Evolutionary conservation across 305 asterid genomes (phyloP).

Genomic region (Fraxinus greggii): DNA sequence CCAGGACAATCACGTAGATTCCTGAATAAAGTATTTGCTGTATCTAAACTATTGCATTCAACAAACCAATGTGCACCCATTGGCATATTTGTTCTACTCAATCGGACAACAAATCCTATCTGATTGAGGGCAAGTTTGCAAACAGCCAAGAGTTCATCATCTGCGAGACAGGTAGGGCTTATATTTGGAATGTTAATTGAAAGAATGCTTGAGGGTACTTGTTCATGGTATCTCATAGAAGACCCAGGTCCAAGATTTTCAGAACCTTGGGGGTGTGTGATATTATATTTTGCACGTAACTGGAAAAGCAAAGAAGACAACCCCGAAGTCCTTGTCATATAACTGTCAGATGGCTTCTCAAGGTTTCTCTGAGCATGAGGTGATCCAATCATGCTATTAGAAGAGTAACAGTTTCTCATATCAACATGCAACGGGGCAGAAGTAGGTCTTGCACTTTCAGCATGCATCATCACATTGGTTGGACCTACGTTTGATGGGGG

Average conservation of each 20-base stretch:
- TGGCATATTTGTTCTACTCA: slow-evolving; percentile 47
- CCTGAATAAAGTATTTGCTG: slow-evolving; percentile 53
- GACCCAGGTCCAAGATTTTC: slow-evolving; percentile 37
- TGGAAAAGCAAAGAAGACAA: slow-evolving; percentile 51
- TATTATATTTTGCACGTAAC: slow-evolving; percentile 49
- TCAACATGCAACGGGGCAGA: slow-evolving; percentile 42
- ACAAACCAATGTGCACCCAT: slow-evolving; percentile 54
- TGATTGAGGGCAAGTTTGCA: slow-evolving; percentile 56
- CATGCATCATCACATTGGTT: slow-evolving; percentile 36
- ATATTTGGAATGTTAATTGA: slow-evolving; percentile 47
- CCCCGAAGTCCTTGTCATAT: slow-evolving; percentile 41
- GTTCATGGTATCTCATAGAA: slow-evolving; percentile 42
- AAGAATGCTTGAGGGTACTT: slow-evolving; percentile 40
- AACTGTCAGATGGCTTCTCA: slow-evolving; percentile 55
- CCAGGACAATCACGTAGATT: slow-evolving; percentile 56
- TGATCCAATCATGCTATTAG: slow-evolving; percentile 47
- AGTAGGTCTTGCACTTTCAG: slow-evolving; percentile 45
- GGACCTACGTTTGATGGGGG: slow-evolving; percentile 44
- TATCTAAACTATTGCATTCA: slow-evolving; percentile 56
- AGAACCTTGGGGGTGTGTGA: slow-evolving; percentile 37
- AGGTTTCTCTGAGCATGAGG: slow-evolving; percentile 45
- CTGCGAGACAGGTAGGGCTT: slow-evolving; percentile 41
- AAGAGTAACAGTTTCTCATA: slow-evolving; percentile 39
- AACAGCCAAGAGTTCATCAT: slow-evolving; percentile 55
- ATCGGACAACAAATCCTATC: slow-evolving; percentile 50